phyloP scores from a whole-genome alignment of 2,329 filamentous ascomycete genomes.

The Tympanopsis confertula region DNA sequence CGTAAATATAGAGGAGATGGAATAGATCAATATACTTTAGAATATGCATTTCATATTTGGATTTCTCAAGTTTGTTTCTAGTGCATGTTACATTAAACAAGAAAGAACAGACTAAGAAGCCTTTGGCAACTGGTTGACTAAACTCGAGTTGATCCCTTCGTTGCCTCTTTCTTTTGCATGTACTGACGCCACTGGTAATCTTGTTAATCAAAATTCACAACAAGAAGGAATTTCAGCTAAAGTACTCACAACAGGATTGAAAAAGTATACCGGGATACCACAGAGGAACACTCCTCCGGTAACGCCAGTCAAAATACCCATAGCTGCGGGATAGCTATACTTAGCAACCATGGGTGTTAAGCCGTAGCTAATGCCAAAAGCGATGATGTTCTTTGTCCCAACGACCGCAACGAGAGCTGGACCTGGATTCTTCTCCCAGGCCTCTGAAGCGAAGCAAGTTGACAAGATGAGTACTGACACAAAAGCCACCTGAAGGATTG shows the following conservation, averaged over 20 bases:
- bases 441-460: constrained; percentile 19
- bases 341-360: constrained; percentile 16
- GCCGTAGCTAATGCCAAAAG: constrained; percentile 16
- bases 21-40: too few relatives aligned
- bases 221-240: background rate
- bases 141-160: too few relatives aligned
- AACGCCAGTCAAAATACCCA: background rate
- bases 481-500: constrained; percentile 13
- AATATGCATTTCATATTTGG: too few relatives aligned
- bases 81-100: too few relatives aligned
- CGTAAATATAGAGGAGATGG: too few relatives aligned
- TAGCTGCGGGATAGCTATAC: background rate
- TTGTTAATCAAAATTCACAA: background rate
- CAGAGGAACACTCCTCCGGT: background rate
- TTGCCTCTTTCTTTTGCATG: background rate
- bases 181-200: background rate
- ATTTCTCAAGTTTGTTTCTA: too few relatives aligned
- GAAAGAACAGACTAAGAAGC: too few relatives aligned
- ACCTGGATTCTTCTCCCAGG: constrained; percentile 18
- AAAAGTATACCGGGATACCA: background rate
- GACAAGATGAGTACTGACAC: constrained; percentile 14
- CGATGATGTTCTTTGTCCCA: constrained; percentile 19
- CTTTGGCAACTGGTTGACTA: too few relatives aligned
- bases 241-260: background rate
- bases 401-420: constrained; percentile 18